Base-by-base conservation (phyloP, 371 early-diverging fungal genomes). In the Batrachochytrium dendrobatidis region DNA sequence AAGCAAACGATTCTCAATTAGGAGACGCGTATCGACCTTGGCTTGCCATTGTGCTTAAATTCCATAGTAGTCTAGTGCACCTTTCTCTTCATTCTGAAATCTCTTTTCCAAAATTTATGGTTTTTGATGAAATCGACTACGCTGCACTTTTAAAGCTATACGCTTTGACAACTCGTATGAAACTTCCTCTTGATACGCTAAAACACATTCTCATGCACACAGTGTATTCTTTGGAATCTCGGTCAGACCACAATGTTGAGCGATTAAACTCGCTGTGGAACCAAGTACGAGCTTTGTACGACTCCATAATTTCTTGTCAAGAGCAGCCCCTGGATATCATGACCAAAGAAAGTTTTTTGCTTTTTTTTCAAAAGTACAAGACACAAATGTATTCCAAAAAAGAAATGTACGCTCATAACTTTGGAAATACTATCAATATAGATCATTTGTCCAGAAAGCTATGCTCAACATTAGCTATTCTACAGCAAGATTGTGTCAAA, bases 261-360 rank as follows among this genome's bases (percentile, higher is more conserved):
- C 24, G 51, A 3, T 32, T 51, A 32, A 32, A 12, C 3, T 3
- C 51, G 3, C 3, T 51, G 10, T 51, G 51, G 51, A 29, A 24
- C 51, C 30, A 51, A 22, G 30, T 32, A 12, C n/a, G 12, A 7
- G 3, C 12, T 17, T 12, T 22, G 3, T 51, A 8, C 25, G 51
- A 51, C 25, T 3, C 3, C 28, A 3, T 24, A n/a, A 22, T 51
- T n/a, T 10, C 30, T 3, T 18, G 3, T 2, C 3, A 51, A 18
- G 51, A 32, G 30, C 18, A 12, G 30, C 51, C 51, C 2, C 51
- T 51, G n/a, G 51, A 51, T 28, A 51, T 30, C 30, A 51, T 51
- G 51, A 8, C 51, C 5, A 3, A n/a, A 24, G 51, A 51, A 17
- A 24, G 5, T 6, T 51, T 51, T n/a, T 12, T 28, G 28, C 28